phyloP scores from a whole-genome alignment of 352 stramenopile genomes.

The Phytophthora pisi region DNA sequence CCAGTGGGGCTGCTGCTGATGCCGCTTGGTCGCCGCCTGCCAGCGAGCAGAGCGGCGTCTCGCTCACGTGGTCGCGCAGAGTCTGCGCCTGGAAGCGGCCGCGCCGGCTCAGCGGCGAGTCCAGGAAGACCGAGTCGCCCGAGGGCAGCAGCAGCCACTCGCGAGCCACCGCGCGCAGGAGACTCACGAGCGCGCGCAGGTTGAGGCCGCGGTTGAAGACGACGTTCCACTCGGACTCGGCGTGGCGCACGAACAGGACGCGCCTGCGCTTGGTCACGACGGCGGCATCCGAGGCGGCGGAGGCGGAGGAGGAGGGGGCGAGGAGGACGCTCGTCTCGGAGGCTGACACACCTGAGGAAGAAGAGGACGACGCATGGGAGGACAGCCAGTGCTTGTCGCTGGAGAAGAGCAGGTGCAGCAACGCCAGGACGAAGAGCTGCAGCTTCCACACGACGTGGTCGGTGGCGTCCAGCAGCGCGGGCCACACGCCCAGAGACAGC shows the following conservation, averaged over 20 bases:
- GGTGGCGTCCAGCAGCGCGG: constrained; percentile 39
- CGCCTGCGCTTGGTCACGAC: constrained; percentile 49
- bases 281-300: neutral
- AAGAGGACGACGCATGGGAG: neutral
- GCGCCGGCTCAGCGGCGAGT: constrained; percentile 77
- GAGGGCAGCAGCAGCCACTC: constrained; percentile 79
- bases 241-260: constrained; percentile 86
- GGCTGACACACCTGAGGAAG: constrained; percentile 1
- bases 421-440: constrained; percentile 61
- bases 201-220: constrained; percentile 85
- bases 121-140: constrained; percentile 79
- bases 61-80: constrained; percentile 54
- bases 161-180: constrained; percentile 58
- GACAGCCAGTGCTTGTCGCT: constrained; percentile 62
- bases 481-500: constrained; percentile 24
- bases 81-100: constrained; percentile 64
- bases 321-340: neutral
- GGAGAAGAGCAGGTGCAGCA: constrained; percentile 78
- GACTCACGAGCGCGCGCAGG: constrained; percentile 42
- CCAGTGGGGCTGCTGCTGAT: neutral
- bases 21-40: constrained; percentile 1
- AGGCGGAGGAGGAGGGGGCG: neutral
- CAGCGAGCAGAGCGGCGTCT: constrained; percentile 20
- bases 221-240: constrained; percentile 89
- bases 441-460: constrained; percentile 68